Conservation (phyloP, 2,329 filamentous ascomycete genomes). For the Colletotrichum caudatum region DNA sequence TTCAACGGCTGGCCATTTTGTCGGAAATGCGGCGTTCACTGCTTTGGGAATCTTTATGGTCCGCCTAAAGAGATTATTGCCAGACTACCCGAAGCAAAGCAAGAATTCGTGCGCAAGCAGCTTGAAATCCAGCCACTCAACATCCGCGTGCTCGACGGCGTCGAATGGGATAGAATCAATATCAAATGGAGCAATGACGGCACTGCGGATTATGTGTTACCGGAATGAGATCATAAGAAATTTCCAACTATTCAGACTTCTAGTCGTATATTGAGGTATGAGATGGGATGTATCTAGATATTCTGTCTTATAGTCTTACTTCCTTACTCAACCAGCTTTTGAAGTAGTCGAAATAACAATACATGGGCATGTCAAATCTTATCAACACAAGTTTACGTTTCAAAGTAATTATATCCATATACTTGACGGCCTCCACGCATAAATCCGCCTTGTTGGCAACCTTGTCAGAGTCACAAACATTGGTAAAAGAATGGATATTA, state of each 20-base stretch:
- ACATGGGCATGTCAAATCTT: too few relatives aligned
- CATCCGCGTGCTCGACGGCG: slow-evolving; percentile 17
- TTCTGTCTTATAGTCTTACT: too few relatives aligned
- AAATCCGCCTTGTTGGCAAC: too few relatives aligned
- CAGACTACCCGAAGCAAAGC: slow-evolving; percentile 45
- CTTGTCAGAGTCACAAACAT: too few relatives aligned
- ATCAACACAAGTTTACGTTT: too few relatives aligned
- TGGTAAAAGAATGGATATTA: too few relatives aligned
- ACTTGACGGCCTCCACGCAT: too few relatives aligned
- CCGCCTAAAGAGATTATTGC: slow-evolving; percentile 48
- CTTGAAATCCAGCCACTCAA: slow-evolving; percentile 41
- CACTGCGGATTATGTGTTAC: slow-evolving; percentile 17
- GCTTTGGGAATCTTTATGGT: slow-evolving; percentile 48
- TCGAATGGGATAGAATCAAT: slow-evolving; percentile 23
- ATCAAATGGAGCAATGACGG: slow-evolving; percentile 30
- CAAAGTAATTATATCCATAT: too few relatives aligned
- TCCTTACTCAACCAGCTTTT: too few relatives aligned
- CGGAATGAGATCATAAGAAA: not conserved
- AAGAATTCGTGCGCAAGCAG: slow-evolving; percentile 40
- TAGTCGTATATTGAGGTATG: not conserved
- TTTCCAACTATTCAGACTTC: too few relatives aligned
- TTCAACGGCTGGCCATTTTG: slow-evolving; percentile 45
- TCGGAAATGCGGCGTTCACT: slow-evolving; percentile 48
- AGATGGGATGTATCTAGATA: too few relatives aligned
- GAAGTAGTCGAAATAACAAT: too few relatives aligned